Evolutionary conservation across 1,284 basidiomycete genomes (phyloP), one percentile per base, ranked within the genome.

Genomic region (Pyrrhoderma lamaoense): DNA sequence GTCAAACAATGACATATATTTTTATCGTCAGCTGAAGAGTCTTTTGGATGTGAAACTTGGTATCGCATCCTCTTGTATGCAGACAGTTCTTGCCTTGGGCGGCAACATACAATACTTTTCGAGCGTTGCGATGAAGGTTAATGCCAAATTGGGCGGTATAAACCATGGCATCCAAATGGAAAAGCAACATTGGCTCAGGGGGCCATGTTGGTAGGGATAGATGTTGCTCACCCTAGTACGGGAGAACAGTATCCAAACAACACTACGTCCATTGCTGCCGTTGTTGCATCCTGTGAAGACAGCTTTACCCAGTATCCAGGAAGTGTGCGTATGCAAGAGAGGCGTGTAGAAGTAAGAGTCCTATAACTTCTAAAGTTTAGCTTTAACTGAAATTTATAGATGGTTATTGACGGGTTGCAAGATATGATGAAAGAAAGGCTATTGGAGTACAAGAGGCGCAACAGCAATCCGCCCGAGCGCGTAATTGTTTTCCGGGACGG

Each of bases 61-160:
- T 5, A 75, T 75, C 2, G 58, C 85, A 35, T 56, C 14, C 8
- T 16, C 2, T 2, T 52, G 8, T 25, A 22, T 23, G 40, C 31
- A 25, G 14, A 39, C 2, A 47, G 21, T 4, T 23, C 35, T 2
- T 47, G 40, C 18, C 11, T 61, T n/a, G n/a, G n/a, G n/a, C n/a
- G n/a, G 77, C 3, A 57, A 62, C 18, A 72, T 62, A 23, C 84
- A 87, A 58, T 89, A 89, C 64, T 76, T 86, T 55, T 81, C 85
- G 3, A 90, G 87, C 57, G 76, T 87, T 16, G 79, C 79, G 1
- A 59, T 77, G 45, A 69, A 70, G 64, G 71, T 85, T 11, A 91
- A 91, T 59, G 78, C 78, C 22, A 91, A 91, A 65, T 75, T 90
- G 1, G 84, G 85, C 2, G 89, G 89, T 0, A 66, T 80, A 21